Conservation (phyloP, 2,329 filamentous ascomycete species). For the Claviceps paspali region DNA sequence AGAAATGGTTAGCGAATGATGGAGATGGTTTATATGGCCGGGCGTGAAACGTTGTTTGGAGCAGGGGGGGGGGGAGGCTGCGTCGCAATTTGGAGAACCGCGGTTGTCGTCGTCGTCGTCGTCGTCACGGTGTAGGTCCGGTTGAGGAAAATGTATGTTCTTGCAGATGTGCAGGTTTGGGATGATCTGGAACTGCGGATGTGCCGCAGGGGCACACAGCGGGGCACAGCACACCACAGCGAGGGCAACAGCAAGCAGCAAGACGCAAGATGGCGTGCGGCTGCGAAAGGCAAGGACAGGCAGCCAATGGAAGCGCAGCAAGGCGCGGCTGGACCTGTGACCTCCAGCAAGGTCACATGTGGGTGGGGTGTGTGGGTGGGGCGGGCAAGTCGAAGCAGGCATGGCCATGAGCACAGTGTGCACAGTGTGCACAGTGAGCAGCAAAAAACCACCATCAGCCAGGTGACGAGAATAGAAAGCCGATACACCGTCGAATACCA, state of each 20-base stretch:
- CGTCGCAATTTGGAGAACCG: background rate
- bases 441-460: too few relatives aligned
- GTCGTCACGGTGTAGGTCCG: background rate
- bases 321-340: background rate
- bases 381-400: too few relatives aligned
- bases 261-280: constrained; percentile 4
- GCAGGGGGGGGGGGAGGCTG: background rate
- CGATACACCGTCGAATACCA: background rate
- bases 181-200: too few relatives aligned
- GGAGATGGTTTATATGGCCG: constrained; percentile 2
- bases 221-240: too few relatives aligned
- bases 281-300: background rate
- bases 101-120: constrained; percentile 2
- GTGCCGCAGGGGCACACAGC: too few relatives aligned
- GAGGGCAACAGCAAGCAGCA: too few relatives aligned
- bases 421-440: too few relatives aligned
- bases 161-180: too few relatives aligned
- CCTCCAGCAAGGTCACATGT: too few relatives aligned
- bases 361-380: too few relatives aligned
- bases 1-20: background rate
- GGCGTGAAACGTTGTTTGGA: background rate
- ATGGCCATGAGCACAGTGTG: too few relatives aligned
- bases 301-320: background rate
- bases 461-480: too few relatives aligned
- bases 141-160: background rate